Conservation (phyloP, 106 monocot species). For the Acorus gramineus region DNA sequence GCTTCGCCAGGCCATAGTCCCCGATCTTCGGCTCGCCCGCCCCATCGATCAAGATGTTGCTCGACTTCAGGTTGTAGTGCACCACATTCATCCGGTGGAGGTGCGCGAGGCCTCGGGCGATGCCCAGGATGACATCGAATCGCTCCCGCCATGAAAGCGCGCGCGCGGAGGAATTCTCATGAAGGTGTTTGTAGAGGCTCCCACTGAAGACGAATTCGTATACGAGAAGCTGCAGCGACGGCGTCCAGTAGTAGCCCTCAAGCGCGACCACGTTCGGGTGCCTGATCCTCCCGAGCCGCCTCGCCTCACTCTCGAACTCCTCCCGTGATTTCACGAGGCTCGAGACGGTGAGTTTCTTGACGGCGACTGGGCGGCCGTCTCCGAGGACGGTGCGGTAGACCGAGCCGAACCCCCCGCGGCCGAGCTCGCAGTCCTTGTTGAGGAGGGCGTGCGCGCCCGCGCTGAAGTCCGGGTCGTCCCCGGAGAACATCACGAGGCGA, state of each 20-base stretch:
- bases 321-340: conserved; percentile 85
- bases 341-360: conserved; percentile 92
- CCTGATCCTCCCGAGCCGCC: conserved; percentile 51
- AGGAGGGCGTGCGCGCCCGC: conserved; percentile 58
- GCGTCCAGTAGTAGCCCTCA: conserved; percentile 92
- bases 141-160: conserved; percentile 47
- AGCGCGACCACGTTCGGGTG: conserved; percentile 70
- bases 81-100: conserved; percentile 38
- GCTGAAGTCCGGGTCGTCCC: conserved; percentile 45
- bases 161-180: conserved; percentile 21
- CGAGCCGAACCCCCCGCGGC: conserved; percentile 85
- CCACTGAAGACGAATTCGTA: conserved; percentile 35
- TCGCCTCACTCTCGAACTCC: conserved; percentile 75
- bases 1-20: conserved; percentile 60
- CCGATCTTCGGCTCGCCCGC: conserved; percentile 39
- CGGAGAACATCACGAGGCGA: conserved; percentile 76
- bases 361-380: conserved; percentile 71
- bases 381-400: conserved; percentile 74
- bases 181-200: conserved; percentile 45
- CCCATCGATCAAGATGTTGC: conserved; percentile 41
- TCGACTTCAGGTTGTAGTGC: conserved; percentile 57
- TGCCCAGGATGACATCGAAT: conserved; percentile 43
- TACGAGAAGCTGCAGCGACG: conserved; percentile 82
- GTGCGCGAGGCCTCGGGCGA: conserved; percentile 34
- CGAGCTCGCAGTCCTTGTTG: conserved; percentile 86